Base-by-base conservation (phyloP, 352 stramenopile species). In the Pelagophyceae sp. region DNA sequence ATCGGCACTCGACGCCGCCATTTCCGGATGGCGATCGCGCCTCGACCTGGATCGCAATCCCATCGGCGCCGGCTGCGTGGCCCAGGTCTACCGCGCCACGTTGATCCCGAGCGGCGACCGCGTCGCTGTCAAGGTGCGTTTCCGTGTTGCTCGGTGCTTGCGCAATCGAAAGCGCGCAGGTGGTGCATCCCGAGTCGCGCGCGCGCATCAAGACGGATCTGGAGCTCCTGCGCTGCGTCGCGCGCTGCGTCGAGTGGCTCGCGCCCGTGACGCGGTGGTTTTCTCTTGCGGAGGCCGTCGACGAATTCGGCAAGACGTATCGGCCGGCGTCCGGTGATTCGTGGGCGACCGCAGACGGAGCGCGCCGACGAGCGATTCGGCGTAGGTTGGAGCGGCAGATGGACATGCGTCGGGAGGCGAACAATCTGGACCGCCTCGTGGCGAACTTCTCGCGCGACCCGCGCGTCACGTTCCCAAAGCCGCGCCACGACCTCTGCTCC, bases 391-490 rank as follows among this genome's bases (percentile, higher is more conserved):
- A 19, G 15, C 37, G 58, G 35, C 76, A 80, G 70, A 71, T 80
- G 19, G 77, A 80, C 32, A 67, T 80, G 25, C 71, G 37, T 11
- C 74, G 54, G 60, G 78, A 81, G 35, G 78, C 78, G 0, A 0
- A 29, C 27, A 79, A 81, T 45, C 58, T 81, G 19, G 75, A 85
- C 11, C 78, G 83, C 33, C 93, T 95, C 75, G 82, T 77, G 19
- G 74, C 88, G 45, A 88, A 95, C 72, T 95, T 95, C 64, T 58
- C 23, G 25, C 80, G 80, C 3, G 76, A 86, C 72, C 82, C 81
- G 6, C 64, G 61, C 0, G 61, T 95, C 38, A 85, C 84, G 3
- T 94, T 95, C 76, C 90, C 90, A 0, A 15, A 6, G 23, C 15
- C 27, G 11, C 23, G 58, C 23, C 58, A 15, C 15, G 29, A 27